phyloP scores from a whole-genome alignment of 192 early-diverging fungal species.

The Coemansia sp. region DNA sequence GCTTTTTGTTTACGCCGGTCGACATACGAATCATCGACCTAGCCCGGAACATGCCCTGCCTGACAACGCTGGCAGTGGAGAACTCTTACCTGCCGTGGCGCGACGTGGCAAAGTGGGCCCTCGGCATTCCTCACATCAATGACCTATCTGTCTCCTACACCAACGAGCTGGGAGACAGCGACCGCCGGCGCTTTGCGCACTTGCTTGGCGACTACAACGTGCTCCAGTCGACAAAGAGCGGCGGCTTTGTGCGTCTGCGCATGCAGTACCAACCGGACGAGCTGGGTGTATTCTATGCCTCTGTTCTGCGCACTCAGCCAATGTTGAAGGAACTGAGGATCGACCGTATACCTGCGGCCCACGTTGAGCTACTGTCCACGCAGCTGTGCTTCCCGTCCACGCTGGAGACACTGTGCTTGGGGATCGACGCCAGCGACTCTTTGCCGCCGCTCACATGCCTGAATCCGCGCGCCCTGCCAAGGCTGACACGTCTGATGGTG shows the following conservation, averaged over 20 bases:
- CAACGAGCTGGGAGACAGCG: slow-evolving; percentile 29
- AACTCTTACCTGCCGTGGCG: slow-evolving; percentile 52
- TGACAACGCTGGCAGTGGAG: slow-evolving; percentile 30
- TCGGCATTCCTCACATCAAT: slow-evolving; percentile 20
- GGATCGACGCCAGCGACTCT: slow-evolving; percentile 42
- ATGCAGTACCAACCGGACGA: slow-evolving; percentile 53
- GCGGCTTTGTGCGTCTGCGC: slow-evolving; percentile 35
- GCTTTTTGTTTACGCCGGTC: slow-evolving; percentile 46
- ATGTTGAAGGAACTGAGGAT: slow-evolving; percentile 45
- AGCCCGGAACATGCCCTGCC: slow-evolving; percentile 33
- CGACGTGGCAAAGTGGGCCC: slow-evolving; percentile 48
- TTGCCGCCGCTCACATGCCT: slow-evolving; percentile 40
- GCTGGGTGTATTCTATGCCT: slow-evolving; percentile 50
- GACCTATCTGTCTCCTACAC: slow-evolving; percentile 48
- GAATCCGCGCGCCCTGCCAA: slow-evolving; percentile 41
- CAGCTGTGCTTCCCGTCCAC: slow-evolving; percentile 48
- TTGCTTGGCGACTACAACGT: slow-evolving; percentile 50
- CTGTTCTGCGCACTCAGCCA: slow-evolving; percentile 44
- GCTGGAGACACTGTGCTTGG: slow-evolving; percentile 47
- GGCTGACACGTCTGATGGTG: slow-evolving; percentile 44
- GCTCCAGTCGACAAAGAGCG: slow-evolving; percentile 31
- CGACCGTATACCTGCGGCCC: slow-evolving; percentile 37
- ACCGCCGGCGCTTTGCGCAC: slow-evolving; percentile 42
- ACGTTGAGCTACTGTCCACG: slow-evolving; percentile 39
- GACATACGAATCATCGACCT: slow-evolving; percentile 47